A percentile compares a stretch with the other conserved stretches of the same genome.
phyloP scores from a whole-genome alignment of 1,284 basidiomycete species.

The Fomitopsis betulina region DNA sequence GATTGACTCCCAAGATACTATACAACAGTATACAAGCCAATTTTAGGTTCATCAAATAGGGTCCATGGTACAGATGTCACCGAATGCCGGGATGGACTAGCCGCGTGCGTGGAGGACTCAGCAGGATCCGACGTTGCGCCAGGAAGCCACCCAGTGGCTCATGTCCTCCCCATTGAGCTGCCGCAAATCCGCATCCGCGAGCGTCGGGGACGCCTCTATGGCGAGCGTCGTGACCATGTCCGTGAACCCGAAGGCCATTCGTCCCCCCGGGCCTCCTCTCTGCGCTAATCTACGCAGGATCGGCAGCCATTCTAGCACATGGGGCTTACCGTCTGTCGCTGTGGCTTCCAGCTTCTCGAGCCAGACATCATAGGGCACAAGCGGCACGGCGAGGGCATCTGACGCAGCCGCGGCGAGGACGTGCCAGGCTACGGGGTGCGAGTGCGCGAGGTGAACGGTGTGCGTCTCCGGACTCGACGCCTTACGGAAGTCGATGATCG shows the following conservation, averaged over 20 bases:
- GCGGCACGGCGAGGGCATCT: slow-evolving; percentile 12
- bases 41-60: neutral
- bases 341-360: slow-evolving; percentile 13
- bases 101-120: neutral
- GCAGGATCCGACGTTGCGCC: slow-evolving; percentile 1
- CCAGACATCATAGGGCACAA: slow-evolving; percentile 22
- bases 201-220: slow-evolving; percentile 3
- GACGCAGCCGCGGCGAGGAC: slow-evolving; percentile 16
- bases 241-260: neutral
- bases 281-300: neutral
- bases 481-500: slow-evolving; percentile 21
- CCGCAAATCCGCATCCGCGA: slow-evolving; percentile 1
- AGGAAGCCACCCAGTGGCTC: slow-evolving; percentile 1
- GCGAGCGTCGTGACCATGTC: neutral
- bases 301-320: neutral
- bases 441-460: slow-evolving; percentile 28
- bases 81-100: neutral
- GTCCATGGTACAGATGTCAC: no score
- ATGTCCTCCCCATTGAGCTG: slow-evolving; percentile 5
- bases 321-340: neutral
- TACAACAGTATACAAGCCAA: neutral
- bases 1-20: no score
- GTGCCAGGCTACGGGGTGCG: slow-evolving; percentile 20
- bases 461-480: slow-evolving; percentile 12
- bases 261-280: neutral